A percentile compares a stretch with the other conserved stretches of the same genome.
Conservation (phyloP, 306 rosid genomes). For the Vicia faba region DNA sequence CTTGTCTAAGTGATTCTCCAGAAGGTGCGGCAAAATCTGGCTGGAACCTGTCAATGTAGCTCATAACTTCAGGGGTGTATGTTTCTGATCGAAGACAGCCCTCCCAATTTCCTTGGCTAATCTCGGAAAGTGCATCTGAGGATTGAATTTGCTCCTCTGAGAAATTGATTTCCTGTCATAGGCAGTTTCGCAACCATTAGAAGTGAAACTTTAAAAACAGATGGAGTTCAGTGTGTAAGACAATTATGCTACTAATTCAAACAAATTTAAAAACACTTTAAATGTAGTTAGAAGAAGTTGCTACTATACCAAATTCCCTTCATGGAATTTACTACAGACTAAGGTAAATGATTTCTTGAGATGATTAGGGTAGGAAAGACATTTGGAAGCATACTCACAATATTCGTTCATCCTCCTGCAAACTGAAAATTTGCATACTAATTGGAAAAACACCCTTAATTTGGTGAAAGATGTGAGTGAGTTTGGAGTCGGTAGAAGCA, state of each 20-base stretch:
- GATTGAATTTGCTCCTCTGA: constrained; percentile 76
- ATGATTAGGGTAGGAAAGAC: too few relatives aligned
- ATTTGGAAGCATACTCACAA: too few relatives aligned
- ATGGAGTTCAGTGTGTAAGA: constrained; percentile 24
- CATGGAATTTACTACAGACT: too few relatives aligned
- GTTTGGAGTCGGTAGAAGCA: too few relatives aligned
- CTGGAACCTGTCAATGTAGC: constrained; percentile 73
- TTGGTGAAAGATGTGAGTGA: too few relatives aligned
- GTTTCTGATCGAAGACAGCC: constrained; percentile 89
- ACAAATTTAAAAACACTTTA: constrained; percentile 7
- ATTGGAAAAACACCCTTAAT: too few relatives aligned
- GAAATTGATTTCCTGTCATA: constrained; percentile 66
- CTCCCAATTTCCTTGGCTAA: constrained; percentile 98
- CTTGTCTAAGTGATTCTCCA: constrained; percentile 94
- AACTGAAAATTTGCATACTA: too few relatives aligned
- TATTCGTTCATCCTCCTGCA: too few relatives aligned
- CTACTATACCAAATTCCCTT: constrained; percentile 3
- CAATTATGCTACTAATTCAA: constrained; percentile 15
- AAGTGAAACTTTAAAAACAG: constrained; percentile 26
- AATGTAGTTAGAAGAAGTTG: constrained; percentile 1
- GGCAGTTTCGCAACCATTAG: constrained; percentile 11
- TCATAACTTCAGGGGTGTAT: constrained; percentile 70
- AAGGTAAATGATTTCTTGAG: too few relatives aligned
- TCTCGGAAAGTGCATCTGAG: constrained; percentile 77
- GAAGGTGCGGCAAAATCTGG: constrained; percentile 94